Percentiles rank a stretch among this genome's conserved stretches.
Conservation (phyloP, 306 rosid genomes). For the Ochetophila trinervis region DNA sequence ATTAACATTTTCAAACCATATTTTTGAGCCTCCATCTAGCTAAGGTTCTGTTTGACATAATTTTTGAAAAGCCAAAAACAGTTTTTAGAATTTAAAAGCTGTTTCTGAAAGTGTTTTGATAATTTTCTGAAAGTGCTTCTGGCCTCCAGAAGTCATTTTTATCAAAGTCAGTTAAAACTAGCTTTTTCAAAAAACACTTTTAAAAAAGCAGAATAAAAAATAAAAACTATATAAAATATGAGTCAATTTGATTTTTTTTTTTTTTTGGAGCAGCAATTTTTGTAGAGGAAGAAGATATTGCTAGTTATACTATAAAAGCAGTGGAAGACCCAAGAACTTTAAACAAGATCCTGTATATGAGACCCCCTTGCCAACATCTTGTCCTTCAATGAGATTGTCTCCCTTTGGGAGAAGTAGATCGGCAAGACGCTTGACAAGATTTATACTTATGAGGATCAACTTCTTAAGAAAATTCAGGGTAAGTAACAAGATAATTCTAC, state of each 20-base stretch:
- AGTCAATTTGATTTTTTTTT: background rate
- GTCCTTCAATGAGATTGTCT: constrained; percentile 38
- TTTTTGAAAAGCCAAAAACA: too few species aligned
- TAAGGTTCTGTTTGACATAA: too few species aligned
- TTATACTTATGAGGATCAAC: constrained; percentile 31
- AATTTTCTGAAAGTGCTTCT: too few species aligned
- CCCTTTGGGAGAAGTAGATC: constrained; percentile 44
- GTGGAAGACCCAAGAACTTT: constrained; percentile 49
- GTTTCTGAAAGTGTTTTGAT: too few species aligned
- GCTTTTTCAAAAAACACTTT: too few species aligned
- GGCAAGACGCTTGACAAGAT: constrained; percentile 40
- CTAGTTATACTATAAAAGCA: constrained; percentile 30
- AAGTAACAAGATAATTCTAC: background rate
- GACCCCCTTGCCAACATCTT: constrained; percentile 33
- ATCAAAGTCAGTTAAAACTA: too few species aligned
- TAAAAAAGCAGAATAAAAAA: too few species aligned
- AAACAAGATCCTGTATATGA: constrained; percentile 38
- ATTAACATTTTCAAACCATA: background rate
- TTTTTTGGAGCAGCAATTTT: constrained; percentile 24
- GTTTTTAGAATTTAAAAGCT: too few species aligned
- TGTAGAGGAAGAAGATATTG: constrained; percentile 42
- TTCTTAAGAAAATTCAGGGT: constrained; percentile 44
- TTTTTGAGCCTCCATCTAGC: background rate
- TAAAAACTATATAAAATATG: too few species aligned
- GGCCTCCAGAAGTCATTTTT: too few species aligned